A percentile compares a stretch with the other conserved stretches of the same genome.
Conservation (phyloP, 2,329 filamentous ascomycete genomes). For the Tolypocladium sp. region DNA sequence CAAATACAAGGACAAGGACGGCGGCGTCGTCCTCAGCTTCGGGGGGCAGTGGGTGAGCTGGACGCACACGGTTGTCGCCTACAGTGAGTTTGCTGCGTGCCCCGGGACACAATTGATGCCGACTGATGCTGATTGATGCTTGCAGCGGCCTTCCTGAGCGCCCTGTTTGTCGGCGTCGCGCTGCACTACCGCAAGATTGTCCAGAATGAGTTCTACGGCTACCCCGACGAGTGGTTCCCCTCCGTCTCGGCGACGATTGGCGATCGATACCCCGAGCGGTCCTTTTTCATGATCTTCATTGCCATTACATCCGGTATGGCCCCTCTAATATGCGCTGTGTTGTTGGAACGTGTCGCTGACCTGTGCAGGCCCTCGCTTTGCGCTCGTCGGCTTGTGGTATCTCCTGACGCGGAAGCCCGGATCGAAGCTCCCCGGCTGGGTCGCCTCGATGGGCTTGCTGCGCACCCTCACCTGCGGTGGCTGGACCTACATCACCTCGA, state of each 20-base stretch:
- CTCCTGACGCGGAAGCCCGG: slow-evolving; percentile 72
- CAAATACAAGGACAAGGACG: slow-evolving; percentile 57
- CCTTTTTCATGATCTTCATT: slow-evolving; percentile 96
- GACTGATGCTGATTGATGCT: slow-evolving; percentile 9
- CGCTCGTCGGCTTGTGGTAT: slow-evolving; percentile 86
- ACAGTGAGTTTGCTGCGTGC: slow-evolving; percentile 43
- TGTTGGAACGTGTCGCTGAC: background rate
- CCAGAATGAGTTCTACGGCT: slow-evolving; percentile 91
- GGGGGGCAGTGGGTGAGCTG: slow-evolving; percentile 88
- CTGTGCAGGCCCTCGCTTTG: slow-evolving; percentile 72
- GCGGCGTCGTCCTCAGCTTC: slow-evolving; percentile 52
- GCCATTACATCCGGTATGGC: slow-evolving; percentile 77
- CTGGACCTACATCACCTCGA: slow-evolving; percentile 98
- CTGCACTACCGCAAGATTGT: slow-evolving; percentile 97
- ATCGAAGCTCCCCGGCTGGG: slow-evolving; percentile 67
- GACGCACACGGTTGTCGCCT: slow-evolving; percentile 76
- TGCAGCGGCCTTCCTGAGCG: slow-evolving; percentile 74
- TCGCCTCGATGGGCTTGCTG: slow-evolving; percentile 72
- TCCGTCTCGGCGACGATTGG: slow-evolving; percentile 96
- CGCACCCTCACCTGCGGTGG: slow-evolving; percentile 90
- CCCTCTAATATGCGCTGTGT: background rate
- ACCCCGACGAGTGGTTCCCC: slow-evolving; percentile 92
- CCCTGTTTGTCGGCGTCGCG: slow-evolving; percentile 67
- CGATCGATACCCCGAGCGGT: slow-evolving; percentile 92
- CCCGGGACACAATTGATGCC: background rate